Percentiles rank a stretch among this genome's conserved stretches.
phyloP scores from a whole-genome alignment of 257 asterid species.

The Rhazya stricta region DNA sequence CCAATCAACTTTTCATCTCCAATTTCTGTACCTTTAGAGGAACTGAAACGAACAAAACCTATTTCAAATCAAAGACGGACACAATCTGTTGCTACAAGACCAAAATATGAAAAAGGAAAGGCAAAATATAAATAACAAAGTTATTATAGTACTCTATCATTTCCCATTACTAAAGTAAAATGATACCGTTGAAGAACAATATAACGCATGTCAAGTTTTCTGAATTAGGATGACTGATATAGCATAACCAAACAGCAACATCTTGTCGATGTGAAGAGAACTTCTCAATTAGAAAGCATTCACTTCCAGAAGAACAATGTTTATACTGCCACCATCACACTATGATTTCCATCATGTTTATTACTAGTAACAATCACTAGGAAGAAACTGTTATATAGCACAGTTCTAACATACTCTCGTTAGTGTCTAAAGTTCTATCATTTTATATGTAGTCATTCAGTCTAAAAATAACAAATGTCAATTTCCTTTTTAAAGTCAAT shows the following conservation, averaged over 20 bases:
- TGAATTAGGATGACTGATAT: neutral
- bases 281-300: neutral
- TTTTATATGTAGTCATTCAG: neutral
- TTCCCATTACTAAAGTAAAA: neutral
- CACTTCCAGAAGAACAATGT: neutral
- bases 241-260: neutral
- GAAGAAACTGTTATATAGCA: neutral
- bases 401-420: neutral
- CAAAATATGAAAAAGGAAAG: neutral
- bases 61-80: constrained; percentile 12
- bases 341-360: too few relatives aligned
- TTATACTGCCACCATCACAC: too few relatives aligned
- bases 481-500: neutral
- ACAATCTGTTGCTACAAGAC: neutral
- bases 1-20: constrained; percentile 63
- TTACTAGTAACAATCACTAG: neutral
- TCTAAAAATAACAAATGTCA: neutral
- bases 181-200: neutral
- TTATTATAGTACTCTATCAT: neutral
- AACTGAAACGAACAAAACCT: constrained; percentile 38
- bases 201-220: neutral
- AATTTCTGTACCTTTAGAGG: constrained; percentile 45
- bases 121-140: neutral
- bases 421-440: neutral
- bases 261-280: neutral